phyloP scores from a whole-genome alignment of 2,329 filamentous ascomycete species.

The Colletotrichum sp. region DNA sequence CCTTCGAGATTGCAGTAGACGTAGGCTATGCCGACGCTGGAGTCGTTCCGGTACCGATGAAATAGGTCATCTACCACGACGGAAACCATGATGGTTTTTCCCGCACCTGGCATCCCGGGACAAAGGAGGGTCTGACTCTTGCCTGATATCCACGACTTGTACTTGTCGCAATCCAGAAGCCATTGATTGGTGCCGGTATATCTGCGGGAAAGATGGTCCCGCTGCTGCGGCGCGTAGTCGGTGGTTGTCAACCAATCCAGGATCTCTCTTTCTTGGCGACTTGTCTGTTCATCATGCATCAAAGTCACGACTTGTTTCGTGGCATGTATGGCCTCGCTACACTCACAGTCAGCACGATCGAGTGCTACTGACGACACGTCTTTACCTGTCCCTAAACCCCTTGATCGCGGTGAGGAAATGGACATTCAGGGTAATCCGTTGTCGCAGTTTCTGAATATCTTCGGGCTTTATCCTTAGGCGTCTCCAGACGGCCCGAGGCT shows the following conservation, averaged over 20 bases:
- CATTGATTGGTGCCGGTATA: conserved; percentile 44
- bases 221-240: conserved; percentile 41
- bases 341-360: rapidly evolving
- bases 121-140: conserved; percentile 42
- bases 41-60: conserved; percentile 12
- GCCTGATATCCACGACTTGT: conserved; percentile 28
- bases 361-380: no score
- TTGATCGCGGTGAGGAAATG: not conserved
- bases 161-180: conserved; percentile 42
- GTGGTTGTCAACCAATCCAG: conserved; percentile 42
- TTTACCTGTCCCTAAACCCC: not conserved
- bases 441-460: not conserved
- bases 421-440: not conserved
- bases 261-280: conserved; percentile 12
- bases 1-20: conserved; percentile 36
- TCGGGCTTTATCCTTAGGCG: not conserved
- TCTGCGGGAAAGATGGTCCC: conserved; percentile 33
- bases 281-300: not conserved
- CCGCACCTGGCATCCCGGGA: conserved; percentile 49
- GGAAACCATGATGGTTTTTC: conserved; percentile 38
- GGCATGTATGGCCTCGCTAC: not conserved
- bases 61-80: conserved; percentile 22
- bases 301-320: not conserved
- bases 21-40: conserved; percentile 29
- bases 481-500: not conserved